These are phyloP conservation scores for Fusarium staphyleae DNA, from an alignment of 2,329 filamentous ascomycete species.

Conservation along the genomic window DNA sequence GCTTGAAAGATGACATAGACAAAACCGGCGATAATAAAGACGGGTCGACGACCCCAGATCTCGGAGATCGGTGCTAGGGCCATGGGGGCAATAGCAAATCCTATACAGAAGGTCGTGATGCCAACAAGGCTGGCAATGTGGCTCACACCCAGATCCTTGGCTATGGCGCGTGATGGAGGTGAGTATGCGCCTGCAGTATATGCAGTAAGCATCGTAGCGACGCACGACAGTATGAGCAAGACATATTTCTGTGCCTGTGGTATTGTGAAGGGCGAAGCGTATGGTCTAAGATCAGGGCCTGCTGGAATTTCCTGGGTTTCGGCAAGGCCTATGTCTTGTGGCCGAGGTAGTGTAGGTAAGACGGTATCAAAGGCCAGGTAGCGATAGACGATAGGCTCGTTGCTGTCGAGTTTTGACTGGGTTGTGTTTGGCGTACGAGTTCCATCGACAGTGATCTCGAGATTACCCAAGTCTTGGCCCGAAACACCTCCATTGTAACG, in stretches of 20 bases:
- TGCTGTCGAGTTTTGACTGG: conserved; percentile 8
- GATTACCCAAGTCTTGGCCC: conserved; percentile 14
- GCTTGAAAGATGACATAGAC: conserved; percentile 76
- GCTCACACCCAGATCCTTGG: conserved; percentile 68
- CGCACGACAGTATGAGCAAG: conserved; percentile 76
- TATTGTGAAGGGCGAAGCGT: conserved; percentile 77
- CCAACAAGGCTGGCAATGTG: conserved; percentile 72
- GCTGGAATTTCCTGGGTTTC: conserved; percentile 55
- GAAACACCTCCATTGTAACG: conserved; percentile 10
- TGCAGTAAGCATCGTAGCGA: conserved; percentile 78
- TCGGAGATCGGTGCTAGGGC: conserved; percentile 86
- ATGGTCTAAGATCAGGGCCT: conserved; percentile 71
- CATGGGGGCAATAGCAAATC: conserved; percentile 87
- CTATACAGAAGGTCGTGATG: conserved; percentile 81
- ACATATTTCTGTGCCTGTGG: conserved; percentile 71
- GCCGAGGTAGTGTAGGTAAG: conserved; percentile 44
- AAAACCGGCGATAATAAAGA: conserved; percentile 77
- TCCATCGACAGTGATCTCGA: conserved; percentile 31
- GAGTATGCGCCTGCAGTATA: conserved; percentile 84
- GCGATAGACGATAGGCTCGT: conserved; percentile 47
- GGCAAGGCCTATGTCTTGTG: conserved; percentile 15
- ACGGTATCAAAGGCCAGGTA: conserved; percentile 53
- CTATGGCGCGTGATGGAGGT: conserved; percentile 71
- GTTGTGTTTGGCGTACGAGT: conserved; percentile 10
- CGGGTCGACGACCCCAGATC: conserved; percentile 83